Percentiles rank a stretch among this genome's conserved stretches.
These are phyloP conservation scores for Botryotinia convoluta DNA, from an alignment of 2,329 filamentous ascomycete genomes.

Conservation along the genomic window DNA sequence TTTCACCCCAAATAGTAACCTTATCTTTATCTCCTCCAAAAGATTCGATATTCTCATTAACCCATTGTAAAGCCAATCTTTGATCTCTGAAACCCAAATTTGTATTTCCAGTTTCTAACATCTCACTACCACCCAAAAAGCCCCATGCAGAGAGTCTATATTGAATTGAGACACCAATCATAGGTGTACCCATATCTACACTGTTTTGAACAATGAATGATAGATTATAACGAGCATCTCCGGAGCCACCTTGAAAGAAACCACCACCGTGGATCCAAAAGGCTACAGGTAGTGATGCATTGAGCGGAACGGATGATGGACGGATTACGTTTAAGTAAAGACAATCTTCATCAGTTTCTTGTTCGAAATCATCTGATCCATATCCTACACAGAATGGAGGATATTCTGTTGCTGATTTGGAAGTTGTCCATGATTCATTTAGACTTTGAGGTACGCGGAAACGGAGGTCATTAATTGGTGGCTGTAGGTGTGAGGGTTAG, in stretches of 20 bases:
- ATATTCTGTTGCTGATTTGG: slow-evolving; percentile 25
- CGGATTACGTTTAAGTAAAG: slow-evolving; percentile 55
- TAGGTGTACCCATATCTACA: slow-evolving; percentile 43
- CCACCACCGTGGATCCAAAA: slow-evolving; percentile 55
- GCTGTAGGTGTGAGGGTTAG: slow-evolving; percentile 20
- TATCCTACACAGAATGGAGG: slow-evolving; percentile 32
- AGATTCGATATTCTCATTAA: slow-evolving; percentile 44
- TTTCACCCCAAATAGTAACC: slow-evolving; percentile 48
- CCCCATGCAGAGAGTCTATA: slow-evolving; percentile 48
- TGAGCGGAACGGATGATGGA: slow-evolving; percentile 36
- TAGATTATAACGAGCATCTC: slow-evolving; percentile 29
- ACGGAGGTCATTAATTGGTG: slow-evolving; percentile 30
- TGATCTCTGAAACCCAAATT: slow-evolving; percentile 48
- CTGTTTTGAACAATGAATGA: slow-evolving; percentile 39
- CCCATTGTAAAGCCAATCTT: slow-evolving; percentile 44
- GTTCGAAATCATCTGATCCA: slow-evolving; percentile 27
- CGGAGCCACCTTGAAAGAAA: slow-evolving; percentile 38
- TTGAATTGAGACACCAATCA: slow-evolving; percentile 47
- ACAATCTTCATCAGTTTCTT: slow-evolving; percentile 46
- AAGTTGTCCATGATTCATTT: slow-evolving; percentile 26
- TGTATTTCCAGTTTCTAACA: slow-evolving; percentile 42
- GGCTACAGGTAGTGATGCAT: slow-evolving; percentile 45
- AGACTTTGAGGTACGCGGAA: slow-evolving; percentile 27
- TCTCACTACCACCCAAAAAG: slow-evolving; percentile 44
- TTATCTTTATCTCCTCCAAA: slow-evolving; percentile 46